These are phyloP conservation scores for Umbilicus rupestris DNA, from an alignment of 164 flowering plant species.

Conservation along the genomic window DNA sequence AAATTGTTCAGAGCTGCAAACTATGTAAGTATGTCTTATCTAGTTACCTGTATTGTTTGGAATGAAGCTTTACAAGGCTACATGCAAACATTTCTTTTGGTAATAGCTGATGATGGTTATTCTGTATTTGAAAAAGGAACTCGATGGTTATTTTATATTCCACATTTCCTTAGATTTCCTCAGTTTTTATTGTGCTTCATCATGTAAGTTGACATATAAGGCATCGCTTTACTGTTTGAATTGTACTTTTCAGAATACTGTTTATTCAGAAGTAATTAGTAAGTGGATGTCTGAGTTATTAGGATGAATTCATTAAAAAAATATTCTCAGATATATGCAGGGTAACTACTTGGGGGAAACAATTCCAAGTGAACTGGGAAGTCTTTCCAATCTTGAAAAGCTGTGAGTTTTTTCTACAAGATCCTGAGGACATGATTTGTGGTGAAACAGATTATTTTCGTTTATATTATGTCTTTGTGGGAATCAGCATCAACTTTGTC, in stretches of 20 bases:
- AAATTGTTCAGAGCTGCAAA: constrained; percentile 69
- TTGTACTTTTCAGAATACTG: too few relatives aligned
- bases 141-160: too few relatives aligned
- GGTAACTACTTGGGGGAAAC: constrained; percentile 77
- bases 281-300: not conserved
- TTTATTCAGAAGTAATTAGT: not conserved
- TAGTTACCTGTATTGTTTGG: not conserved
- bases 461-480: too few relatives aligned
- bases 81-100: too few relatives aligned
- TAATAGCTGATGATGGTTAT: too few relatives aligned
- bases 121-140: too few relatives aligned
- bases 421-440: not conserved
- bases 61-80: not conserved
- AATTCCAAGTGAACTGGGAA: constrained; percentile 72
- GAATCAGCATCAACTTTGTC: too few relatives aligned
- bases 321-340: constrained; percentile 70
- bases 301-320: not conserved
- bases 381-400: constrained; percentile 43
- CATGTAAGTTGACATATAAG: too few relatives aligned
- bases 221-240: too few relatives aligned
- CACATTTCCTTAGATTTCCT: too few relatives aligned
- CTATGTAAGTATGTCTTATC: constrained; percentile 45
- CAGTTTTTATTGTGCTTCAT: too few relatives aligned
- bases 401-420: constrained; percentile 41
- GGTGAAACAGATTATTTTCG: not conserved